Conservation (phyloP, 106 monocot genomes). For the Allium sativum region DNA sequence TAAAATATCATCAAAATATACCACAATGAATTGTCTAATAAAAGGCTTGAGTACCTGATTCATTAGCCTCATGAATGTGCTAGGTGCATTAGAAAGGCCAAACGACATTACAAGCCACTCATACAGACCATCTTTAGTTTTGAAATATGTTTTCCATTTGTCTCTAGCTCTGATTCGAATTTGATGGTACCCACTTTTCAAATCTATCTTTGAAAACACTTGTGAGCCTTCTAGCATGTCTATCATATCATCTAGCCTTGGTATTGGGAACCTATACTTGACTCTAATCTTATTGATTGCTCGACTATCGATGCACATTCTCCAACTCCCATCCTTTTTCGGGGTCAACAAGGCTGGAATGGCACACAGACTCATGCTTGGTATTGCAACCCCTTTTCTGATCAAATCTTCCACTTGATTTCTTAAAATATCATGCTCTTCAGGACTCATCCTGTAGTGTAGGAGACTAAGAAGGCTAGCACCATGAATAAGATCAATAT, state of each 20-base stretch:
- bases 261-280: background rate
- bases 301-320: background rate
- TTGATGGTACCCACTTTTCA: background rate
- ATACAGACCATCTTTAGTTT: background rate
- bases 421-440: background rate
- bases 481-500: background rate
- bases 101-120: constrained; percentile 9
- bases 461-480: background rate
- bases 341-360: background rate
- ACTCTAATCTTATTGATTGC: constrained; percentile 1
- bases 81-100: constrained; percentile 1
- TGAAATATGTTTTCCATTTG: constrained; percentile 11
- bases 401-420: background rate
- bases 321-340: background rate
- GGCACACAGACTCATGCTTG: constrained; percentile 1
- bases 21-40: background rate
- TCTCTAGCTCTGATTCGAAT: background rate
- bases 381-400: background rate
- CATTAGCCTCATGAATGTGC: constrained; percentile 3
- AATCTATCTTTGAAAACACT: constrained; percentile 2
- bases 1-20: constrained; percentile 4
- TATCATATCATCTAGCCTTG: background rate
- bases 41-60: constrained; percentile 1
- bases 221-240: background rate
- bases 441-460: background rate